Conservation (phyloP, 1,139 yeast species). For the Yamadazyma sp. region DNA sequence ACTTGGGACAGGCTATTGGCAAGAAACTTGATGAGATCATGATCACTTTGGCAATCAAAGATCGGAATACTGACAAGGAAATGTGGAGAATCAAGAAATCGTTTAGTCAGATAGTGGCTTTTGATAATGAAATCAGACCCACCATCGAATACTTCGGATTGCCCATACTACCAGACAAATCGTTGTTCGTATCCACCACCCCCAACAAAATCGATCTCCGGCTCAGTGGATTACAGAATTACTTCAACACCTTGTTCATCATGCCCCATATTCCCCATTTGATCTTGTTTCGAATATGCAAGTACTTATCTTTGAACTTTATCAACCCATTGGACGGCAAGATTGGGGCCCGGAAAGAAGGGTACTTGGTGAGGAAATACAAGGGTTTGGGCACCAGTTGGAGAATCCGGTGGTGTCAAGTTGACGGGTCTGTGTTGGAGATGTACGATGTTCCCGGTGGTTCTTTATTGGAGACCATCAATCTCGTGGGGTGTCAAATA, state of each 20-base stretch:
- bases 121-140: conserved; percentile 59
- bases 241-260: conserved; percentile 58
- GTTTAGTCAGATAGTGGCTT: conserved; percentile 50
- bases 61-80: conserved; percentile 58
- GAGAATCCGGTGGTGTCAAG: conserved; percentile 74
- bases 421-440: conserved; percentile 64
- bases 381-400: conserved; percentile 59
- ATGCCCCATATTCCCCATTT: conserved; percentile 62
- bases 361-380: conserved; percentile 62
- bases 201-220: conserved; percentile 70
- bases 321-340: conserved; percentile 63
- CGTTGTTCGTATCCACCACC: conserved; percentile 53
- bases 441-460: conserved; percentile 65
- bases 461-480: conserved; percentile 54
- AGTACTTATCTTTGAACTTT: conserved; percentile 67
- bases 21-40: conserved; percentile 54
- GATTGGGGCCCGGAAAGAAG: conserved; percentile 63
- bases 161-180: conserved; percentile 61
- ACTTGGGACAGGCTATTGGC: conserved; percentile 19
- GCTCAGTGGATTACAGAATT: conserved; percentile 53
- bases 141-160: conserved; percentile 57
- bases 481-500: conserved; percentile 54
- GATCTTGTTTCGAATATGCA: conserved; percentile 55
- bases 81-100: conserved; percentile 73
- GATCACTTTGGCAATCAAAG: conserved; percentile 61